Percentiles rank a stretch among this genome's conserved stretches.
phyloP scores from a whole-genome alignment of 805 yeast species.

The Priceomyces medius region DNA sequence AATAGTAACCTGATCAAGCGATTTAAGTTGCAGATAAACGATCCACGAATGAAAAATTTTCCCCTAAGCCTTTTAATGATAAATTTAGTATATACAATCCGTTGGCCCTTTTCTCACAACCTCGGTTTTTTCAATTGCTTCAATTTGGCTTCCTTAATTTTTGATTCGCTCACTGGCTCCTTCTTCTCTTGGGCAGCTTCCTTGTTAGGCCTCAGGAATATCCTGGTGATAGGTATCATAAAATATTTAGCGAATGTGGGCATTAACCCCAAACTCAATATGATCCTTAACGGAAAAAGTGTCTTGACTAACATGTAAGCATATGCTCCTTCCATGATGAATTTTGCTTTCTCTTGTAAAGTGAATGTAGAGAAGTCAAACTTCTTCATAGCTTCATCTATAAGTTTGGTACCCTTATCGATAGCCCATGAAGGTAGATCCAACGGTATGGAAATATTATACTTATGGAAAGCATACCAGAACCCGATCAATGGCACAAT shows the following conservation, averaged over 20 bases:
- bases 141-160: slow-evolving; percentile 8
- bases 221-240: slow-evolving; percentile 45
- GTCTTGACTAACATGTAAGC: slow-evolving; percentile 70
- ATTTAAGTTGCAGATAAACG: no score
- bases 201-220: slow-evolving; percentile 15
- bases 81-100: no score
- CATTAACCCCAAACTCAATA: slow-evolving; percentile 50
- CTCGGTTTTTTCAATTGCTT: slow-evolving; percentile 37
- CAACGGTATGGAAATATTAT: slow-evolving; percentile 49
- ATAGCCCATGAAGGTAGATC: slow-evolving; percentile 61
- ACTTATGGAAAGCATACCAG: slow-evolving; percentile 65
- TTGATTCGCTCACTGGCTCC: not conserved
- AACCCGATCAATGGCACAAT: slow-evolving; percentile 64
- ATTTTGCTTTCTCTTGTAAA: slow-evolving; percentile 50
- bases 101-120: no score
- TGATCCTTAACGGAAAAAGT: slow-evolving; percentile 52
- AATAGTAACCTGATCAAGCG: no score
- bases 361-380: slow-evolving; percentile 32
- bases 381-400: slow-evolving; percentile 50
- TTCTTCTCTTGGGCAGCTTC: not conserved
- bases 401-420: slow-evolving; percentile 56
- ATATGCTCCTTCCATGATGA: slow-evolving; percentile 70
- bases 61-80: no score
- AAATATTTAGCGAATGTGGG: slow-evolving; percentile 57
- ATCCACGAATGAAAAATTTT: no score